Evolutionary conservation across 495 filamentous ascomycete genomes (phyloP).

Genomic region (Penicillium nucicola): DNA sequence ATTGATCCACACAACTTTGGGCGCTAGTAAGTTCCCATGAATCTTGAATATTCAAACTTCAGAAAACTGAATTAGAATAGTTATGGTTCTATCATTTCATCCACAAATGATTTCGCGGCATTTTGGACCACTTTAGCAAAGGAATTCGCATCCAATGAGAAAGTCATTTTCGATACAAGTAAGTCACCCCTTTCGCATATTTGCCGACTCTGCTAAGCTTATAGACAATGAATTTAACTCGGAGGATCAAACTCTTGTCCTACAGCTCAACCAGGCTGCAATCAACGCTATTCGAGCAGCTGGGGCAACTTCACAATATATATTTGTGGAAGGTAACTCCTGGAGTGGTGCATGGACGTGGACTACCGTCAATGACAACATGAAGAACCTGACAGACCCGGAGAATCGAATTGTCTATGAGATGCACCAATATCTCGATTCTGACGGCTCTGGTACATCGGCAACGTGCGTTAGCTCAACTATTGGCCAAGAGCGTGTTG

Average conservation of each 20-base stretch:
- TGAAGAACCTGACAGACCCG: constrained; percentile 55
- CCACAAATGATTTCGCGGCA: constrained; percentile 52
- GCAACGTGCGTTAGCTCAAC: constrained; percentile 54
- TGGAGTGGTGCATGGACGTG: constrained; percentile 60
- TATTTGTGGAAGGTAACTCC: constrained; percentile 66
- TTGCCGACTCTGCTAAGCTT: background rate
- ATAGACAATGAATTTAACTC: constrained; percentile 68
- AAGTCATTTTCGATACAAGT: constrained; percentile 56
- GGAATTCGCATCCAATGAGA: constrained; percentile 53
- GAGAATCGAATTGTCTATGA: constrained; percentile 12
- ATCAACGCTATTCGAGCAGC: constrained; percentile 64
- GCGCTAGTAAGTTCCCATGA: constrained; percentile 25
- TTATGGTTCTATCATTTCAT: constrained; percentile 61
- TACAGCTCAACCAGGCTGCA: constrained; percentile 67
- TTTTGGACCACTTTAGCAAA: constrained; percentile 60
- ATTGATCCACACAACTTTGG: constrained; percentile 68
- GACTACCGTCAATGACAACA: constrained; percentile 43
- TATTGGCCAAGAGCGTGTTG: constrained; percentile 58
- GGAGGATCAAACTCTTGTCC: constrained; percentile 62
- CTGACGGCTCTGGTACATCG: constrained; percentile 56
- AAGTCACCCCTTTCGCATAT: background rate
- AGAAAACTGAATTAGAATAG: constrained; percentile 27
- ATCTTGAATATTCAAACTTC: background rate
- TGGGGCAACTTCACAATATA: constrained; percentile 63
- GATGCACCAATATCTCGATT: constrained; percentile 11